Evolutionary conservation across 2,329 filamentous ascomycete species (phyloP), one percentile per base, ranked within the genome.

Genomic region (Chrysosporium keratinophilum): DNA sequence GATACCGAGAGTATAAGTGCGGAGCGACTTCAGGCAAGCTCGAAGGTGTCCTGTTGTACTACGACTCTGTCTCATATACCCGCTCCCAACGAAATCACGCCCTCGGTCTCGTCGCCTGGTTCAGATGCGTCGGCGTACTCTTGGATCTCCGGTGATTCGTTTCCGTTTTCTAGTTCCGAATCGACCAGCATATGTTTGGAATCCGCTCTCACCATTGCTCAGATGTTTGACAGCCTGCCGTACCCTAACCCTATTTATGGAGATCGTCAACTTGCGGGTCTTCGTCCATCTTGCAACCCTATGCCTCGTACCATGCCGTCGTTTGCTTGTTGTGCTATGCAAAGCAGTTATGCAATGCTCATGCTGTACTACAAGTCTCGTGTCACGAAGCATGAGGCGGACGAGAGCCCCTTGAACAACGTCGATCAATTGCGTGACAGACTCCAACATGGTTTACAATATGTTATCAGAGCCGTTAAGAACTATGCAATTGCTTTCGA

Each of bases 311-410:
- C 71, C 1, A 74, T 74, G 71, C 72, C 72, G 0, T 71, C 69
- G 0, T 74, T 74, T 55, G 71, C 72, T 19, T 74, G 71, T 60
- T 75, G 72, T 56, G 64, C 72, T 6, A 73, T 74, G 71, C 72
- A 74, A 57, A 68, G 69, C 40, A 73, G 71, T 56, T 75, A 75
- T 55, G 71, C 71, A 4, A 66, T 74, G 64, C 61, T 74, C 14
- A 75, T 74, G 71, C 63, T 73, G 6, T 73, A 67, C 52, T 71
- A 71, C 58, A 72, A 71, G 54, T 66, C 67, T 9, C 65, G 67
- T 11, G 65, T 70, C n/a, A 62, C 65, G 45, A 69, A 68, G 39
- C 63, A 67, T 23, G 62, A 64, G 2, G 45, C 54, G 9, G 52
- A 58, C 3, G 58, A 57, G 5, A 62, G 60, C 44, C 59, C 67